phyloP scores from a whole-genome alignment of 768 basidiomycete genomes.

The Xerocomus brunneocitrinus region DNA sequence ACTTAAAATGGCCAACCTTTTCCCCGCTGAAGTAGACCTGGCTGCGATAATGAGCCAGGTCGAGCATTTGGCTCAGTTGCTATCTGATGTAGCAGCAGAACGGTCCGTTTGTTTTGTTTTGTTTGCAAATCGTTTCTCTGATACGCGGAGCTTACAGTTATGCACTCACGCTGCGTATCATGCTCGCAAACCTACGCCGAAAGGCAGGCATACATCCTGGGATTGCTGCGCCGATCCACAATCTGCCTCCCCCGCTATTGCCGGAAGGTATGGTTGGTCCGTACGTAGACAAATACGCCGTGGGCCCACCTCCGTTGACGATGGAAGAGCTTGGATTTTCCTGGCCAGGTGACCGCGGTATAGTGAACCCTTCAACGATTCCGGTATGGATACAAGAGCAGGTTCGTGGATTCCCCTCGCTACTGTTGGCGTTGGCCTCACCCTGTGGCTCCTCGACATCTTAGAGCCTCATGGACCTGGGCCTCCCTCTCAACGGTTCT shows the following conservation, averaged over 20 bases:
- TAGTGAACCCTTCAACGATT: conserved; percentile 75
- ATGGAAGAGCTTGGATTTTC: conserved; percentile 82
- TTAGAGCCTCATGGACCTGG: conserved; percentile 84
- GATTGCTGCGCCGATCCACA: conserved; percentile 43
- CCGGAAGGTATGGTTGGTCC: conserved; percentile 57
- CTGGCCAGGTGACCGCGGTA: conserved; percentile 60
- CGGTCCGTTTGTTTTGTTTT: conserved; percentile 41
- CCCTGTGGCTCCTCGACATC: neutral
- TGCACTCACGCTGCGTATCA: conserved; percentile 85
- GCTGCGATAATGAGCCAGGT: conserved; percentile 75
- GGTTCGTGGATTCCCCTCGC: conserved; percentile 39
- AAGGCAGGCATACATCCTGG: conserved; percentile 69
- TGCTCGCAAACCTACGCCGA: conserved; percentile 87
- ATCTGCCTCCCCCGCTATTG: conserved; percentile 48
- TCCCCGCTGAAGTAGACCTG: conserved; percentile 80
- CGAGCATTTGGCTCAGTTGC: conserved; percentile 83
- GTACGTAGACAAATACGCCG: conserved; percentile 47
- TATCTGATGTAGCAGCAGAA: conserved; percentile 92
- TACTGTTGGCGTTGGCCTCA: neutral
- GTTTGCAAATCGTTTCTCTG: conserved; percentile 4
- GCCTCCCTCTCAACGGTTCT: conserved; percentile 85
- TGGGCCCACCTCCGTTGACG: conserved; percentile 60
- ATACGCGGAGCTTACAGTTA: conserved; percentile 47
- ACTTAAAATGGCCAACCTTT: conserved; percentile 91
- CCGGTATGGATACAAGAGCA: conserved; percentile 93